Conservation (phyloP, 176 grass and related monocot genomes). For the Triticum urartu region DNA sequence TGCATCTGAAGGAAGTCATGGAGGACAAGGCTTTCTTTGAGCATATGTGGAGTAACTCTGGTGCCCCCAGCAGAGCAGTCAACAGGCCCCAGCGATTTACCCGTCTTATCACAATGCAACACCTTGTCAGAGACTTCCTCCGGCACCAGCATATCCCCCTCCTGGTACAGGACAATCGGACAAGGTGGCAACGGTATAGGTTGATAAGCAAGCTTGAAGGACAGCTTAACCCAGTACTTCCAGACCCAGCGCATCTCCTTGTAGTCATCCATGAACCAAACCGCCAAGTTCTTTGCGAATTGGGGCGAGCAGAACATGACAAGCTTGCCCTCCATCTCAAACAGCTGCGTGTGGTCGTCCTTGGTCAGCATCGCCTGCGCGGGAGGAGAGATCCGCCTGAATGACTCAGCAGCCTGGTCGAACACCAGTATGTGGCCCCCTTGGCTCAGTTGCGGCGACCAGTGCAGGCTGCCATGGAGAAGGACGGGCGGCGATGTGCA, state of each 20-base stretch:
- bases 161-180: not conserved
- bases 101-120: not conserved
- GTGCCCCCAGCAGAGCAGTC: not conserved
- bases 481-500: not conserved
- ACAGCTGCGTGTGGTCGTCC: not conserved
- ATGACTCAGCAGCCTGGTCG: not conserved
- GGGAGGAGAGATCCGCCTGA: slow-evolving; percentile 6
- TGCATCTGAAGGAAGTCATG: not conserved
- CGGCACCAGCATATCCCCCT: not conserved
- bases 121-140: not conserved
- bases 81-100: not conserved
- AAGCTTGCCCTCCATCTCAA: slow-evolving; percentile 1
- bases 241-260: not conserved
- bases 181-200: not conserved
- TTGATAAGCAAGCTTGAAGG: not conserved
- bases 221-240: not conserved
- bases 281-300: not conserved
- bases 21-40: slow-evolving; percentile 16
- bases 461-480: slow-evolving; percentile 12
- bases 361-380: not conserved
- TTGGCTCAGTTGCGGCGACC: not conserved
- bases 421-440: not conserved
- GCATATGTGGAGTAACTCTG: not conserved
- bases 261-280: slow-evolving; percentile 5
- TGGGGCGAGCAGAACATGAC: not conserved